Evolutionary conservation across 2,329 filamentous ascomycete genomes (phyloP), one percentile per base, ranked within the genome.

Genomic region (Fusarium graminum): DNA sequence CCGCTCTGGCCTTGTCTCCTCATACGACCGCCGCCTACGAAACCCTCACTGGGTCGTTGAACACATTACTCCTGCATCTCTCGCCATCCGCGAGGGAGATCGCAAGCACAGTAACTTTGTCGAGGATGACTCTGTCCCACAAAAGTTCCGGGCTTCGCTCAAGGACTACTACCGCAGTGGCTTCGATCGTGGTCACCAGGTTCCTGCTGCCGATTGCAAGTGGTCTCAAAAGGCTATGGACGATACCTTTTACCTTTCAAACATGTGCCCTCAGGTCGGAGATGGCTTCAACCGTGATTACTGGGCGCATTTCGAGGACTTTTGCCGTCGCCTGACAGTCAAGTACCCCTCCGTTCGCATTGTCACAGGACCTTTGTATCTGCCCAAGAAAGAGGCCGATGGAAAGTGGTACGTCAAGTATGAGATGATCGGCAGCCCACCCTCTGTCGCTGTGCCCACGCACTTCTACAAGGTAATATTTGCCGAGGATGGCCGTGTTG

Each of bases 401-500:
- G 95, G 98, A 81, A 91, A 98, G 83, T 99, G 94, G 93, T 90
- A 93, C 70, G 93, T 97, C 59, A 90, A 85, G 63, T 98, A 99
- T 82, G 95, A 99, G 82, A 91, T 99, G 60, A 97, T 99, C 72
- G 95, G 95, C 38, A 91, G 85, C 76, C 95, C 95, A 68, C 94
- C 95, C 9, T 96, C 93, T 74, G 91, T 99, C 54, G 94, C 95
- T 26, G 95, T 99, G 52, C 95, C 95, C 4, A 99, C 95, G 22
- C 95, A 99, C 79, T 99, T 99, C 81, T 99, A 97, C 86, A 99
- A 99, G 83, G 93, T 99, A 74, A 95, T 99, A 72, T 97, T 95
- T 74, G 95, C 92, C 26, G 95, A 99, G 80, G 93, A 97, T 74
- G 92, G 91, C 5, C 81, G 79, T 2, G 79, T 75, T 11, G 84